A percentile compares a stretch with the other conserved stretches of the same genome.
phyloP scores from a whole-genome alignment of 805 yeast genomes.

The Clavispora santaluciae region DNA sequence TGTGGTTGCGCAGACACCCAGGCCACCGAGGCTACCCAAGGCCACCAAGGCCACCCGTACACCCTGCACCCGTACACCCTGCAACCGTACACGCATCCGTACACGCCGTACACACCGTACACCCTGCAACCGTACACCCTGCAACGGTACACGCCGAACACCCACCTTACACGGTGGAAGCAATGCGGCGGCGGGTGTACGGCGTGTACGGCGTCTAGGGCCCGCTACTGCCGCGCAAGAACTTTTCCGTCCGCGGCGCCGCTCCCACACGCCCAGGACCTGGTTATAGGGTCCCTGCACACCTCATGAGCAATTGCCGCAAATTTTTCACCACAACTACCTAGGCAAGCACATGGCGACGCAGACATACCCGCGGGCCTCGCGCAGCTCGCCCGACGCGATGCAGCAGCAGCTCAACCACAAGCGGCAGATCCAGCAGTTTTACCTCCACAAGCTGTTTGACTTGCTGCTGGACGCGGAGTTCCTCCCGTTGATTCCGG shows the following conservation, averaged over 20 bases:
- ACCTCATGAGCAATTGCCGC: conserved; percentile 19
- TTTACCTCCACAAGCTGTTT: conserved; percentile 63
- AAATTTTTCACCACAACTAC: conserved; percentile 12
- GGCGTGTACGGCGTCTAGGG: too few species aligned
- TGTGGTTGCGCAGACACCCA: too few species aligned
- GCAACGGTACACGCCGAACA: too few species aligned
- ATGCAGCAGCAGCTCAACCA: conserved; percentile 19
- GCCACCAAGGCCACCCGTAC: conserved; percentile 1
- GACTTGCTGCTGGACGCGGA: conserved; percentile 69
- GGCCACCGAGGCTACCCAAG: too few species aligned
- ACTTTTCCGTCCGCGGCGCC: neutral
- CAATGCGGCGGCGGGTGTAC: too few species aligned
- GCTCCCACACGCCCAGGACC: too few species aligned
- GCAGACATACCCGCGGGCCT: conserved; percentile 6
- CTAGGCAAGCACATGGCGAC: conserved; percentile 5
- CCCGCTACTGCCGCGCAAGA: too few species aligned
- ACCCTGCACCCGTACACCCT: neutral
- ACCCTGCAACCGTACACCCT: too few species aligned
- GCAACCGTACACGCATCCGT: too few species aligned
- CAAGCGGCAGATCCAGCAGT: conserved; percentile 20
- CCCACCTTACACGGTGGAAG: too few species aligned
- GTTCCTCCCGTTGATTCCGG: conserved; percentile 38
- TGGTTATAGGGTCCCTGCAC: conserved; percentile 8
- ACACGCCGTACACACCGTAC: too few species aligned
- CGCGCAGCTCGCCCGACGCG: neutral